Base-by-base conservation (phyloP, 306 rosid genomes). In the Heteromeles arbutifolia region DNA sequence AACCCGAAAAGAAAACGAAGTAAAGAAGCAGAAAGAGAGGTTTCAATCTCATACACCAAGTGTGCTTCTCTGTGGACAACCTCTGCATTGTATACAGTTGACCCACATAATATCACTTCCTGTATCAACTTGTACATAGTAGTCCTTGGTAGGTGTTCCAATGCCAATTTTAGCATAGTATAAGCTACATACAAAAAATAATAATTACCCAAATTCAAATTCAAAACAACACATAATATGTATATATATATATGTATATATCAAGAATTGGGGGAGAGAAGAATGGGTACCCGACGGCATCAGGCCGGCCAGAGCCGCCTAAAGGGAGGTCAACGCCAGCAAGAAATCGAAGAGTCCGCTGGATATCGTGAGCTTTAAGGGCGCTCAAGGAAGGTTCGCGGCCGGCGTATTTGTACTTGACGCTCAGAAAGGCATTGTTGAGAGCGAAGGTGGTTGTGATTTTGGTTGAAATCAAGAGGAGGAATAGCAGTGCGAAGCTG, bases 81-180 rank as follows among this genome's bases (percentile, higher is more conserved):
- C 96, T 68, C 26, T 84, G 85, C 99, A 95, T 77, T 95, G 97
- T 43, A 88, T 92, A 80, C 99, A 92, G 78, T 95, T 92, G 56
- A 95, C 92, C 99, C 97, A 95, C 97, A 95, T 92, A 67, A 95
- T 90, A 74, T 95, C 99, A 80, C 92, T 95, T 69, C 99, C 97
- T 12, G 99, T 95, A 74, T 95, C 99, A 14, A 95, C 99, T 72
- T 95, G 99, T 19, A 92, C 88, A 83, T 95, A 95, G 72, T 92
- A 95, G 77, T 90, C 85, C 88, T 86, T 88, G 2, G 93, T 54
- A 74, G 99, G 99, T 64, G 97, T 92, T 78, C 99, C 99, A 81
- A 95, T 95, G 78, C 97, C 97, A 79, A 95, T 95, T 88, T 85
- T 89, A 19, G 99, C 99, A 80, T 90, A 95, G 84, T 95, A 95